Base-by-base conservation (phyloP, 495 filamentous ascomycete species). In the Aspergillus saccharolyticus region DNA sequence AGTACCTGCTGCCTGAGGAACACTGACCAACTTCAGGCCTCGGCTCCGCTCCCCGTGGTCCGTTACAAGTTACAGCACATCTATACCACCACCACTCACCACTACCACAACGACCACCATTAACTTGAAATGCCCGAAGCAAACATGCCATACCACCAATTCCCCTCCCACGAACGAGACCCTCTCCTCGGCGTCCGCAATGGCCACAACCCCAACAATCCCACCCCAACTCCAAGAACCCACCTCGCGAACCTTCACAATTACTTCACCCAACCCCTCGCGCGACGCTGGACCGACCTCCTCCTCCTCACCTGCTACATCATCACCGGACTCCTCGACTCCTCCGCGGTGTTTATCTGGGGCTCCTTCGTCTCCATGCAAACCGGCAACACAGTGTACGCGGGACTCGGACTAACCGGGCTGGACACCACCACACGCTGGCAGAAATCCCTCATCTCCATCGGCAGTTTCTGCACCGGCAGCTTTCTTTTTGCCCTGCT, bases 351-450 rank as follows among this genome's bases (percentile, higher is more conserved):
- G 49, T 84, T 82, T 22, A 85, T 85, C 21, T 90, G 87, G 87
- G 86, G 86, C 14, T 83, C 84, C 1, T 90, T 91, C 62, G 86
- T 88, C 21, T 86, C 83, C 61, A 90, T 91, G 88, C 87, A 91
- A 64, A 90, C 87, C 21, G 87, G 87, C 76, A 91, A 91, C 68
- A 89, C 88, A 0, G 82, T 91, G 16, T 90, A 89, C 65, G 71
- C 89, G 20, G 88, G 85, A 5, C 78, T 91, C 5, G 88, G 87
- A 0, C 65, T 90, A 0, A 73, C 78, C 0, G 86, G 85, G 0
- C 60, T 85, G 79, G 80, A 33, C 55, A 77, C 78, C 28, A 74
- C 81, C 30, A 68, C 70, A 28, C 81, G 81, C 53, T 87, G 82
- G 83, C 72, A 85, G n/a, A 84, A 84, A 60, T 84, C 84, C 12